A percentile compares a stretch with the other conserved stretches of the same genome.
Conservation (phyloP, 768 basidiomycete genomes). For the Auricularia auricula-judae region DNA sequence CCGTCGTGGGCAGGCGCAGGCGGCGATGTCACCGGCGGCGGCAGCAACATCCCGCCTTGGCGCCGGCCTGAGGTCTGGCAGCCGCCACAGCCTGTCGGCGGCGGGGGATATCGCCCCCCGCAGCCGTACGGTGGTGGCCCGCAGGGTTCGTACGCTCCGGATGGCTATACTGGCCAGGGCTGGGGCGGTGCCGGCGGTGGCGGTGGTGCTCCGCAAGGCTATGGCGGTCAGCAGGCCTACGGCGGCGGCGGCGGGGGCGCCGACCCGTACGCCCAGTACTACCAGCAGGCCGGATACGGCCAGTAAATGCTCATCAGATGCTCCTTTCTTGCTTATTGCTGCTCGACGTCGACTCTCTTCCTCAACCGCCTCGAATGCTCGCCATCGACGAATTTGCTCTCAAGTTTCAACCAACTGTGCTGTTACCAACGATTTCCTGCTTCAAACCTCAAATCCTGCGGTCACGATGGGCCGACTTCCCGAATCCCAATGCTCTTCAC, state of each 20-base stretch:
- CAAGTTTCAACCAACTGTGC: no score
- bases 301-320: slow-evolving; percentile 4
- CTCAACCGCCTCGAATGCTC: no score
- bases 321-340: no score
- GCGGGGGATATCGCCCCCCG: slow-evolving; percentile 54
- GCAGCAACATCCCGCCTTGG: slow-evolving; percentile 82
- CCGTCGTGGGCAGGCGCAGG: slow-evolving; percentile 41
- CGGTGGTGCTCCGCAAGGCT: slow-evolving; percentile 21
- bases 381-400: no score
- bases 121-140: slow-evolving; percentile 30
- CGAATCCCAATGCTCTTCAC: no score
- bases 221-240: slow-evolving; percentile 12
- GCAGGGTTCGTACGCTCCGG: slow-evolving; percentile 22
- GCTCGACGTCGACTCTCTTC: no score
- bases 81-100: slow-evolving; percentile 20
- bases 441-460: no score
- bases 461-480: no score
- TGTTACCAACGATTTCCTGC: no score
- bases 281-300: slow-evolving; percentile 39
- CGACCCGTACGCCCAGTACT: slow-evolving; percentile 72
- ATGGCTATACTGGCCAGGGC: slow-evolving; percentile 29
- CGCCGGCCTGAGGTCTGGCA: slow-evolving; percentile 85
- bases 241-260: slow-evolving; percentile 24
- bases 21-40: slow-evolving; percentile 47
- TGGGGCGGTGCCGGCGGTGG: slow-evolving; percentile 25